Conservation (phyloP, 2,329 filamentous ascomycete species). For the Fusarium pseudocircinatum region DNA sequence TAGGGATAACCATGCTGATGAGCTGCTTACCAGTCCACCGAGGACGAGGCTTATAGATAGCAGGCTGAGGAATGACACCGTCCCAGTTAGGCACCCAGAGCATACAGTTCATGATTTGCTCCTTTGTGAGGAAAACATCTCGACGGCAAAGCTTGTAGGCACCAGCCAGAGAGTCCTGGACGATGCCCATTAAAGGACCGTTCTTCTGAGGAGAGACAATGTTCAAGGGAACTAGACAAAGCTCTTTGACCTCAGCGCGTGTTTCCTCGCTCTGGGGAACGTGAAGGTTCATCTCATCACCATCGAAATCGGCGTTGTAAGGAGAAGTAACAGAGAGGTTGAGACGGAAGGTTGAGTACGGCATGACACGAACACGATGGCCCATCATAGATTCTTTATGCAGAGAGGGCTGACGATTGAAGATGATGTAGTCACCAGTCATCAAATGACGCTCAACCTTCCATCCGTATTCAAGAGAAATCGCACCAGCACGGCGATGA, state of each 20-base stretch:
- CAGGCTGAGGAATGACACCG: constrained; percentile 89
- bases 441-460: constrained; percentile 98
- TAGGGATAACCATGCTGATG: constrained; percentile 89
- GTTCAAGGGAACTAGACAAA: constrained; percentile 98
- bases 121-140: constrained; percentile 89
- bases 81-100: constrained; percentile 99
- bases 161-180: constrained; percentile 96
- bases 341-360: constrained; percentile 97
- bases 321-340: constrained; percentile 98
- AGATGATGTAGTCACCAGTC: constrained; percentile 97
- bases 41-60: constrained; percentile 91
- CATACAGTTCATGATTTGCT: constrained; percentile 95
- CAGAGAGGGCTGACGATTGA: constrained; percentile 98
- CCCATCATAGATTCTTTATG: constrained; percentile 99
- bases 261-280: constrained; percentile 98
- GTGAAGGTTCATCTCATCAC: constrained; percentile 99
- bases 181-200: constrained; percentile 98
- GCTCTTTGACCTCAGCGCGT: constrained; percentile 89
- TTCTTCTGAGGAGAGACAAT: constrained; percentile 99
- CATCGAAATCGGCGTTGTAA: constrained; percentile 99
- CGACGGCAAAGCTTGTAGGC: constrained; percentile 96
- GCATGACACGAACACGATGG: constrained; percentile 97
- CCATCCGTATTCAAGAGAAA: constrained; percentile 94
- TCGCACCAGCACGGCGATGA: constrained; percentile 86
- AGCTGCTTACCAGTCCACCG: constrained; percentile 99